Conservation (phyloP, 106 monocot species). For the Allium sativum region DNA sequence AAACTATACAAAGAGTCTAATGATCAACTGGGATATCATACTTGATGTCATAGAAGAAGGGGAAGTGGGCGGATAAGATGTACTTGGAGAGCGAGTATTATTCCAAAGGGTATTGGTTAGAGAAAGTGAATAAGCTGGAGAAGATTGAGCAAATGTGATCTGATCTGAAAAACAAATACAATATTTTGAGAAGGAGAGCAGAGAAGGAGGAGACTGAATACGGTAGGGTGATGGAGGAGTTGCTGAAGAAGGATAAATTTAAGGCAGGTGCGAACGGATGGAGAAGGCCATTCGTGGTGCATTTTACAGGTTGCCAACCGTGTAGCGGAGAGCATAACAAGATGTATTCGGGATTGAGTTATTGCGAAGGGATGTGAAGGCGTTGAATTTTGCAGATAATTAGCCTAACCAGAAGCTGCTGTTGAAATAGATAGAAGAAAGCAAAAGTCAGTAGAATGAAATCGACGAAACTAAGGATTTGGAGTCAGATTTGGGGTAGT, state of each 20-base stretch:
- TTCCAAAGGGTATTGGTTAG: constrained; percentile 77
- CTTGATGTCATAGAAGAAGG: constrained; percentile 36
- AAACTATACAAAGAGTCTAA: constrained; percentile 62
- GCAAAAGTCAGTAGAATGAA: too few species aligned
- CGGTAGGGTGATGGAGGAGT: constrained; percentile 18
- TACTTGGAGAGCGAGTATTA: constrained; percentile 61
- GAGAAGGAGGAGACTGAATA: constrained; percentile 29
- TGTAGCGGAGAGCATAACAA: constrained; percentile 65
- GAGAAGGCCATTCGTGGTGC: constrained; percentile 71
- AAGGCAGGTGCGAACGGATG: constrained; percentile 7
- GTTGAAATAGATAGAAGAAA: too few species aligned
- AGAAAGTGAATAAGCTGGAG: constrained; percentile 44
- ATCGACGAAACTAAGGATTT: too few species aligned
- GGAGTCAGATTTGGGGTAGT: too few species aligned
- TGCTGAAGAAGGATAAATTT: constrained; percentile 3
- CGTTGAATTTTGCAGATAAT: constrained; percentile 53
- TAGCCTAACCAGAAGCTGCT: too few species aligned
- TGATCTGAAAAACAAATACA: constrained; percentile 28
- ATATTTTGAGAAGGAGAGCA: constrained; percentile 32
- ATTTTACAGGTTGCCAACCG: constrained; percentile 89
- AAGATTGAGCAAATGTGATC: constrained; percentile 26
- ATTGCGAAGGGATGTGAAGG: constrained; percentile 36
- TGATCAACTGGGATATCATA: constrained; percentile 76
- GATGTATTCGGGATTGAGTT: constrained; percentile 45
- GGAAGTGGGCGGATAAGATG: constrained; percentile 42